These are phyloP conservation scores for Plenodomus tracheiphilus DNA, from an alignment of 2,329 filamentous ascomycete species.

Conservation along the genomic window DNA sequence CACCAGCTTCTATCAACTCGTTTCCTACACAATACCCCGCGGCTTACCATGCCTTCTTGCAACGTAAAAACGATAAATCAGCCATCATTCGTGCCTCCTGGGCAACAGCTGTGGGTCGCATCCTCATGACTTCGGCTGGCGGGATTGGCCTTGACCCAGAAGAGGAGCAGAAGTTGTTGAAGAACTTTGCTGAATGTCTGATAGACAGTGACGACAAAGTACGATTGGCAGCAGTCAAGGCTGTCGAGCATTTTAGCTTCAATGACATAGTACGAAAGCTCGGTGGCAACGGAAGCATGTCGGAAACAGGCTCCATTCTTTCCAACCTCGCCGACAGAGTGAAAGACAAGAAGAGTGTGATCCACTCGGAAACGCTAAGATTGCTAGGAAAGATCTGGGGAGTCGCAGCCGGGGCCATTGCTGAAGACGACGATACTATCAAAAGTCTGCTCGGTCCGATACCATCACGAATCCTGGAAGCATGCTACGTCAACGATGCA, in stretches of 20 bases:
- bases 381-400: slow-evolving; percentile 88
- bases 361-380: slow-evolving; percentile 85
- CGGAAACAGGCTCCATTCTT: slow-evolving; percentile 76
- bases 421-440: slow-evolving; percentile 77
- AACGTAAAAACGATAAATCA: slow-evolving; percentile 84
- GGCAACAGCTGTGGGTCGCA: slow-evolving; percentile 81
- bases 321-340: slow-evolving; percentile 83
- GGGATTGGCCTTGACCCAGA: slow-evolving; percentile 83
- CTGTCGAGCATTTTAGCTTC: slow-evolving; percentile 79
- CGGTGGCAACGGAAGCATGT: slow-evolving; percentile 73
- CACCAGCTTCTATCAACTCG: slow-evolving; percentile 82
- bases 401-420: slow-evolving; percentile 86
- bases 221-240: slow-evolving; percentile 83
- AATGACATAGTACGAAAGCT: slow-evolving; percentile 81
- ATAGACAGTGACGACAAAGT: slow-evolving; percentile 91
- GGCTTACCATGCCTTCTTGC: slow-evolving; percentile 83
- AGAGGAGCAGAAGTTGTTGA: slow-evolving; percentile 76
- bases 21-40: slow-evolving; percentile 80
- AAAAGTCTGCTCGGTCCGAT: slow-evolving; percentile 76
- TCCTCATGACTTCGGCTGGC: slow-evolving; percentile 87
- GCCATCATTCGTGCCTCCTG: slow-evolving; percentile 81
- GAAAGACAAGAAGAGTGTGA: slow-evolving; percentile 78
- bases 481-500: slow-evolving; percentile 85
- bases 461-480: slow-evolving; percentile 82
- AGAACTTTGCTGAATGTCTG: slow-evolving; percentile 76